These are phyloP conservation scores for Erysimum cheiranthoides DNA, from an alignment of 345 rosid genomes.

Conservation along the genomic window DNA sequence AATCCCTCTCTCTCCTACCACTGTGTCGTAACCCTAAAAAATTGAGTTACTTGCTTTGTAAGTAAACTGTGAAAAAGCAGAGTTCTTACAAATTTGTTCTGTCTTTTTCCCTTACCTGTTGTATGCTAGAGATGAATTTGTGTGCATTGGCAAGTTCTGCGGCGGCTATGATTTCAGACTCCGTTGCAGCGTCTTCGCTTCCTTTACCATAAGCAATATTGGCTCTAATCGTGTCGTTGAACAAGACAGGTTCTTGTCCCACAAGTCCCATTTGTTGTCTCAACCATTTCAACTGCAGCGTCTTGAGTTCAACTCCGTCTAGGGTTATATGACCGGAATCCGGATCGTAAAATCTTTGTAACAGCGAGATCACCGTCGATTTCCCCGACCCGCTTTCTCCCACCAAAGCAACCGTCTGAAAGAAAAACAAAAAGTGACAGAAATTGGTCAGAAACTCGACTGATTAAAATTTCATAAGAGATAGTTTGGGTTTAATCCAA, in stretches of 20 bases:
- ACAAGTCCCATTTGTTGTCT: conserved; percentile 81
- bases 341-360: conserved; percentile 74
- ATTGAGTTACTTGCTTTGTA: not conserved
- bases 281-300: conserved; percentile 65
- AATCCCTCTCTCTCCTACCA: conserved; percentile 75
- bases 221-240: conserved; percentile 65
- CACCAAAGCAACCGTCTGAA: conserved; percentile 72
- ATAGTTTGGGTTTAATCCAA: not conserved
- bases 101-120: conserved; percentile 46
- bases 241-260: conserved; percentile 71
- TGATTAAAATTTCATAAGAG: not conserved
- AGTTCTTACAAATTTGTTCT: not conserved
- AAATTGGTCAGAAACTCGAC: not conserved
- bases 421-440: not conserved
- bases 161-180: conserved; percentile 67
- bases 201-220: conserved; percentile 82
- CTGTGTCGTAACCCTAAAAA: conserved; percentile 67
- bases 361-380: conserved; percentile 63
- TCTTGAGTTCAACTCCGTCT: conserved; percentile 68
- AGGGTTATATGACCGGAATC: conserved; percentile 66
- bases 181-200: conserved; percentile 51
- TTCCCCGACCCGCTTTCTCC: conserved; percentile 90
- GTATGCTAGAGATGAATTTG: conserved; percentile 59
- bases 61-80: not conserved
- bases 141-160: conserved; percentile 77